Evolutionary conservation across 1,139 yeast species (phyloP), one percentile per base, ranked within the genome.

Genomic region (Candida sanyaensis): DNA sequence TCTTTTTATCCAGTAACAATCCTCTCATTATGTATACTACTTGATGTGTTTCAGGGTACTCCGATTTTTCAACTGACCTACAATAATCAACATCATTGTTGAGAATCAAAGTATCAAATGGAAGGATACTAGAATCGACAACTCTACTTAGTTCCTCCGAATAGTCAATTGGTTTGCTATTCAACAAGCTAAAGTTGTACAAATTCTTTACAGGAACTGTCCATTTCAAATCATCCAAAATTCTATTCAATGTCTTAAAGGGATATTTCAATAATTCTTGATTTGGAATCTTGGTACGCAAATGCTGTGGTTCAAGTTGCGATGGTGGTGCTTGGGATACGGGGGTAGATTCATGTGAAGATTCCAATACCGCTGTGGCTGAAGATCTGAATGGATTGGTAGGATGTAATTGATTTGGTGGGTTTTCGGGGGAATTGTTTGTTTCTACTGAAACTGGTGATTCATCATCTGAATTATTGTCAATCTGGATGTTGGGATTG

Each of bases 191-290:
- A 38, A 46, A 45, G 23, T 56, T 55, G 43, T 56, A 54, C 29
- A 57, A 58, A 7, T 52, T 48, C 45, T 56, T 59, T 47, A 57
- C 63, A 7, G 71, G 66, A 40, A 68, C 43, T 48, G 77, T 59
- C 75, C 78, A 77, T 55, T 78, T 71, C 37, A 86, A 61, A 58
- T 86, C 93, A 59, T 85, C 90, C 28, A 86, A 56, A 29, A 86
- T 71, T 45, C 93, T 69, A 56, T 86, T 86, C 27, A 84, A 66
- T 0, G 92, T 84, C 58, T 86, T 86, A 64, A 80, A 83, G 5
- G 81, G 75, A 50, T 52, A 61, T 33, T 51, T 42, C 10, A 42
- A 32, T 31, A 63, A 47, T 11, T 55, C 55, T 1, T 49, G 50
- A 29, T 49, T 43, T 2, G 47, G 27, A 9, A 62, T 50, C 1